Evolutionary conservation across 129 eudicot species (phyloP).

Genomic region (Helichrysum umbraculigerum): DNA sequence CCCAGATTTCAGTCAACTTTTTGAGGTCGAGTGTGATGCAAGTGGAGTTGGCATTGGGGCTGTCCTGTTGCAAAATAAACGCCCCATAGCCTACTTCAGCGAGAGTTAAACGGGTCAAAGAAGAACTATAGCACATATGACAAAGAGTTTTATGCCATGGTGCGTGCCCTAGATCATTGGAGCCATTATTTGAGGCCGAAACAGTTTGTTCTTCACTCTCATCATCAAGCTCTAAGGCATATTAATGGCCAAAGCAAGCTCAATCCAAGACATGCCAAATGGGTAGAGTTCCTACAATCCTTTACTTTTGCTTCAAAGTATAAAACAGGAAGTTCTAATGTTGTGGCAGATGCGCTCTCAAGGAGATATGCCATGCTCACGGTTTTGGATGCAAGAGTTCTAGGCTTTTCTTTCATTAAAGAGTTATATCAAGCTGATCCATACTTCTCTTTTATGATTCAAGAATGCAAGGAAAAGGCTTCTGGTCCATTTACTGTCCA

Average conservation of each 20-base stretch:
- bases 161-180: background rate
- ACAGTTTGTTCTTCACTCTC: background rate
- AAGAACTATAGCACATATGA: background rate
- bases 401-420: too few relatives aligned
- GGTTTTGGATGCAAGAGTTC: too few relatives aligned
- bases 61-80: too few relatives aligned
- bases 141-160: background rate
- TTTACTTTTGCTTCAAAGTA: background rate
- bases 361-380: background rate
- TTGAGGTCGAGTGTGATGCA: too few relatives aligned
- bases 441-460: too few relatives aligned
- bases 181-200: background rate
- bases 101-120: background rate
- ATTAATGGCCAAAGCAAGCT: background rate
- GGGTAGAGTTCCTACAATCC: background rate
- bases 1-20: too few relatives aligned
- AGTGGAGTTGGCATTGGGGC: too few relatives aligned
- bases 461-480: too few relatives aligned
- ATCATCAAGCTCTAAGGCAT: too few relatives aligned
- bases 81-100: too few relatives aligned
- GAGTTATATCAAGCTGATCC: too few relatives aligned
- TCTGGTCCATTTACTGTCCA: too few relatives aligned
- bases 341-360: background rate
- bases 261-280: background rate
- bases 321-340: background rate